These are phyloP conservation scores for Papiliotrema terrestris DNA, from an alignment of 1,284 basidiomycete genomes.

Conservation along the genomic window DNA sequence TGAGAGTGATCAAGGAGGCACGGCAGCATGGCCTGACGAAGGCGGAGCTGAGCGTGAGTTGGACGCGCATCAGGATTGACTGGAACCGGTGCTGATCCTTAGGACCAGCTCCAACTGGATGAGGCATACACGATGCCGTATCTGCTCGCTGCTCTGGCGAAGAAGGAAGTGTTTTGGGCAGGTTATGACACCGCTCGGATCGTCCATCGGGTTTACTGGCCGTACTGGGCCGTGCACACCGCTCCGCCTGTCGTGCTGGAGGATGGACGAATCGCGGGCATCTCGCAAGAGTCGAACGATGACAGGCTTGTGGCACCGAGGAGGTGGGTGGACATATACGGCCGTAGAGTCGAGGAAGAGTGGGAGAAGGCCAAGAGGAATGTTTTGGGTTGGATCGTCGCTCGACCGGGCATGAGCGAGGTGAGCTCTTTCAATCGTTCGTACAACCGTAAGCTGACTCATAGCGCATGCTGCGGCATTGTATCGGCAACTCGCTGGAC, in stretches of 20 bases:
- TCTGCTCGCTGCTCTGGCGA: conserved; percentile 12
- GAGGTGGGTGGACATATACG: conserved; percentile 71
- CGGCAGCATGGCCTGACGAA: conserved; percentile 25
- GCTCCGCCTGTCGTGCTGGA: not conserved
- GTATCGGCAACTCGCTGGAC: conserved; percentile 65
- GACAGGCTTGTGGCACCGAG: conserved; percentile 58
- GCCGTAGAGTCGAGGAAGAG: conserved; percentile 57
- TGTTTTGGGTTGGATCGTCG: conserved; percentile 63
- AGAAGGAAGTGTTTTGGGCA: conserved; percentile 62
- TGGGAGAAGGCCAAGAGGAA: conserved; percentile 68
- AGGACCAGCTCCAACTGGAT: not conserved
- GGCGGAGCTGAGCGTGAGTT: conserved; percentile 6
- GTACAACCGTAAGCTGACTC: not conserved
- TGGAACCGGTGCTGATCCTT: not conserved
- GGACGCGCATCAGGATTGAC: not conserved
- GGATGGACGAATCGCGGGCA: not conserved
- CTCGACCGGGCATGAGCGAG: conserved; percentile 69
- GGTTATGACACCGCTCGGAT: conserved; percentile 61
- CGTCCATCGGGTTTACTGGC: conserved; percentile 54
- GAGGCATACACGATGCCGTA: conserved; percentile 15
- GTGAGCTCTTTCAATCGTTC: conserved; percentile 49
- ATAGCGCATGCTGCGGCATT: conserved; percentile 65
- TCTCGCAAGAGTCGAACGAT: not conserved
- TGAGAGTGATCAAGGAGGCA: conserved; percentile 14
- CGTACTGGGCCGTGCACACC: conserved; percentile 59